A percentile compares a stretch with the other conserved stretches of the same genome.
Conservation (phyloP, 148 eudicot species). For the Fagopyrum homotropicum region DNA sequence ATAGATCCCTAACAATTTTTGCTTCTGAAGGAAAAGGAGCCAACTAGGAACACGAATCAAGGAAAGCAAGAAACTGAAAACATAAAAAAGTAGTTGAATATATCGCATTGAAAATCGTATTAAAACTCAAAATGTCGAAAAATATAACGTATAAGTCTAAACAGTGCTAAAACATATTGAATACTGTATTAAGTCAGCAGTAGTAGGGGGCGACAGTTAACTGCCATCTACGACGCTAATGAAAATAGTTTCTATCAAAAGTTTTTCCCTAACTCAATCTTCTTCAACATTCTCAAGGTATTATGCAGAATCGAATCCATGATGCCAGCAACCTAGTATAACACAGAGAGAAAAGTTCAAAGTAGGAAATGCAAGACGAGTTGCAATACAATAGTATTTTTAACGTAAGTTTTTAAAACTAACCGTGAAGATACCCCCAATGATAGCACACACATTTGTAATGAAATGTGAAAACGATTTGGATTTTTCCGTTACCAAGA, state of each 20-base stretch:
- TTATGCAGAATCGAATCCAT: constrained; percentile 82
- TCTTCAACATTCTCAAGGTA: constrained; percentile 65
- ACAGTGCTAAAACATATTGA: not conserved
- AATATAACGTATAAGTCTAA: not conserved
- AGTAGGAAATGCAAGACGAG: too few species aligned
- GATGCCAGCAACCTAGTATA: constrained; percentile 90
- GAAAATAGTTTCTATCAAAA: constrained; percentile 31
- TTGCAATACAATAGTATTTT: too few species aligned
- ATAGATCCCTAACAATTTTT: not conserved
- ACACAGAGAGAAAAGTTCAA: not conserved
- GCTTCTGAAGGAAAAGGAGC: not conserved
- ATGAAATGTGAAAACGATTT: constrained; percentile 87
- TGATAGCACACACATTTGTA: constrained; percentile 87
- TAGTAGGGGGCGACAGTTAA: not conserved
- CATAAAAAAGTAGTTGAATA: not conserved
- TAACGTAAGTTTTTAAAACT: constrained; percentile 15
- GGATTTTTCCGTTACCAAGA: constrained; percentile 56
- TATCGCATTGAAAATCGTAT: not conserved
- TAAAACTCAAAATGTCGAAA: not conserved
- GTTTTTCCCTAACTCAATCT: constrained; percentile 85
- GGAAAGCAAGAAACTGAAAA: not conserved
- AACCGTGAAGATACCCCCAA: constrained; percentile 98
- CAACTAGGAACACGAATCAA: not conserved
- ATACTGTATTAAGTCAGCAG: not conserved
- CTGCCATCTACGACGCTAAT: not conserved